Evolutionary conservation across 2,329 filamentous ascomycete species (phyloP).

Genomic region (Xylariaceae sp.): DNA sequence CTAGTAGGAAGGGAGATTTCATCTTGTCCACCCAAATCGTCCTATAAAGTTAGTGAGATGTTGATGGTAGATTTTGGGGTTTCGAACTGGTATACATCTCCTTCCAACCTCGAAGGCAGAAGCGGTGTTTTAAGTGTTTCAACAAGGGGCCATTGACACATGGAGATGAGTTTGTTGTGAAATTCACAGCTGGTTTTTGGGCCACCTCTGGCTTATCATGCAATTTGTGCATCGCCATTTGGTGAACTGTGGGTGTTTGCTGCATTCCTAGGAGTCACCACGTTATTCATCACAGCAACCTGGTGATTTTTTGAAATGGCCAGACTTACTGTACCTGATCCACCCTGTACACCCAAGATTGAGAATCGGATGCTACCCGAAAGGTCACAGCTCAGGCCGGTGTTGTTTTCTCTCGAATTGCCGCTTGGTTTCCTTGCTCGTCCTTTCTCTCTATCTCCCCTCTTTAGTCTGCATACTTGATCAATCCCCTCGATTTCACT

Average conservation of each 20-base stretch:
- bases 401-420: background rate
- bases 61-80: background rate
- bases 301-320: background rate
- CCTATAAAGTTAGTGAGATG: background rate
- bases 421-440: background rate
- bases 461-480: too few relatives aligned
- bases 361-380: background rate
- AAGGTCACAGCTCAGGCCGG: background rate
- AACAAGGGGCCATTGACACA: background rate
- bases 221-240: background rate
- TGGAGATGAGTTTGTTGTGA: background rate
- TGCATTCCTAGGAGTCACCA: background rate
- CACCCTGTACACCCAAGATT: background rate
- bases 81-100: background rate
- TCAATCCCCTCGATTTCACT: too few relatives aligned
- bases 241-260: background rate
- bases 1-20: background rate
- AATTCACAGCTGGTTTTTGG: background rate
- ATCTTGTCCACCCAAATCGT: background rate
- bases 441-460: too few relatives aligned
- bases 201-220: background rate
- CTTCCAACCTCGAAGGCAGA: background rate
- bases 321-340: background rate
- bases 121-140: background rate
- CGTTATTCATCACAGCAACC: background rate